phyloP scores from a whole-genome alignment of 164 flowering plant genomes.

The Tetracentron sinense region DNA sequence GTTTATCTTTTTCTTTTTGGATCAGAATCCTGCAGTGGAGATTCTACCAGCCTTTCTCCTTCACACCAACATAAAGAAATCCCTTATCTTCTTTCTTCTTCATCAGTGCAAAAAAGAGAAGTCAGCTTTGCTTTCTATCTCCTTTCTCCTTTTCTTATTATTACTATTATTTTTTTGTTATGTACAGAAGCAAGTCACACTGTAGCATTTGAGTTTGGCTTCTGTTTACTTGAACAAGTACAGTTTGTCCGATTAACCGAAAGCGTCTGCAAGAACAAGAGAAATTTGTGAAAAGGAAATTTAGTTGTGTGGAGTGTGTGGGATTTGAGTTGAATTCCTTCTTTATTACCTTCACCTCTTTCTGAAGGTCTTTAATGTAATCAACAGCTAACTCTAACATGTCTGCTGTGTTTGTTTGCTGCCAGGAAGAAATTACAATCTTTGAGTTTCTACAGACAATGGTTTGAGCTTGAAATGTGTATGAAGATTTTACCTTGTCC shows the following conservation, averaged over 20 bases:
- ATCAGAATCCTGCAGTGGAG: conserved; percentile 6
- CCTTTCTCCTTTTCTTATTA: background rate
- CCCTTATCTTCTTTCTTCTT: background rate
- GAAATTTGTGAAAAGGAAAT: background rate
- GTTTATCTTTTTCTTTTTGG: background rate
- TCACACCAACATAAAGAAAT: background rate
- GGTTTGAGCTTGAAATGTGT: no score
- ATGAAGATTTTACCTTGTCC: no score
- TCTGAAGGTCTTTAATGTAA: conserved; percentile 89
- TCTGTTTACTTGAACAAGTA: conserved; percentile 49
- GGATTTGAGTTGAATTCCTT: background rate
- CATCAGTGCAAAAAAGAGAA: conserved; percentile 4
- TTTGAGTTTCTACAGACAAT: no score
- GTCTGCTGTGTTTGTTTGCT: conserved; percentile 98
- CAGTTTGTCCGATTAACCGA: conserved; percentile 54
- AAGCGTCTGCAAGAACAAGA: conserved; percentile 40
- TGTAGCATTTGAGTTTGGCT: conserved; percentile 19
- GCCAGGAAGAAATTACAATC: conserved; percentile 25
- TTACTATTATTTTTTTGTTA: conserved; percentile 10
- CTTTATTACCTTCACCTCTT: conserved; percentile 62
- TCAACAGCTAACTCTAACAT: conserved; percentile 97
- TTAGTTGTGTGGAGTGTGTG: background rate
- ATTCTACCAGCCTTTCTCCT: background rate
- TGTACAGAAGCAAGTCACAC: conserved; percentile 21
- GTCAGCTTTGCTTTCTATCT: conserved; percentile 3